Evolutionary conservation across 768 basidiomycete genomes (phyloP).

Genomic region (Pleurotus giganteus): DNA sequence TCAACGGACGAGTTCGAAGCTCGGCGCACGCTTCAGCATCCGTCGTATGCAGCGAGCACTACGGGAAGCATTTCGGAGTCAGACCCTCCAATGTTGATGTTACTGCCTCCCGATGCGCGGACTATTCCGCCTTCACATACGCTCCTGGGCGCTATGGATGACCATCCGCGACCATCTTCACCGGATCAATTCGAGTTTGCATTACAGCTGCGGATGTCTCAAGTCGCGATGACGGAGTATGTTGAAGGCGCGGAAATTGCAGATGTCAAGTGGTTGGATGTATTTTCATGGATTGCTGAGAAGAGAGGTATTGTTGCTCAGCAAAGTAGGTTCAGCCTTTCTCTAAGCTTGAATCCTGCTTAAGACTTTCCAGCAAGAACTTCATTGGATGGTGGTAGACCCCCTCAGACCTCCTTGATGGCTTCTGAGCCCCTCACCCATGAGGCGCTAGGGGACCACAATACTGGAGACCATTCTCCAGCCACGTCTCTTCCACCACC

Average conservation of each 20-base stretch:
- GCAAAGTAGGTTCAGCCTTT: constrained; percentile 19
- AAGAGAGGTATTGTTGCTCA: constrained; percentile 30
- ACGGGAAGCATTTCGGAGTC: background rate
- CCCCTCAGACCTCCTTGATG: background rate
- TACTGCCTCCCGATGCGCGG: constrained; percentile 20
- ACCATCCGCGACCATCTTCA: constrained; percentile 47
- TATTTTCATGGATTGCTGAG: constrained; percentile 85
- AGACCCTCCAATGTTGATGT: constrained; percentile 7
- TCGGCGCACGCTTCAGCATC: constrained; percentile 6
- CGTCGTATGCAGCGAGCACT: background rate
- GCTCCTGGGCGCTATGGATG: constrained; percentile 45
- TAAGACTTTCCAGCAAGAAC: background rate
- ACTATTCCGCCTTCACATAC: constrained; percentile 37
- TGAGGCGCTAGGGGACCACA: background rate
- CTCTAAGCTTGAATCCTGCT: constrained; percentile 20
- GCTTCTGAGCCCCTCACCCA: background rate
- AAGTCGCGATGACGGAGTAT: constrained; percentile 76
- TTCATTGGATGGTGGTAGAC: background rate
- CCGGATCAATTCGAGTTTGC: constrained; percentile 72
- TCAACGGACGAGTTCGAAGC: constrained; percentile 6
- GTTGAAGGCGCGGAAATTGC: constrained; percentile 86
- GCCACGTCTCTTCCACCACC: constrained; percentile 19
- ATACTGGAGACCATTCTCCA: constrained; percentile 11
- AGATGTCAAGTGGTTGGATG: constrained; percentile 74
- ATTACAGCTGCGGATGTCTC: constrained; percentile 84